These are phyloP conservation scores for Colletotrichum agaves DNA, from an alignment of 2,329 filamentous ascomycete genomes.

Conservation along the genomic window DNA sequence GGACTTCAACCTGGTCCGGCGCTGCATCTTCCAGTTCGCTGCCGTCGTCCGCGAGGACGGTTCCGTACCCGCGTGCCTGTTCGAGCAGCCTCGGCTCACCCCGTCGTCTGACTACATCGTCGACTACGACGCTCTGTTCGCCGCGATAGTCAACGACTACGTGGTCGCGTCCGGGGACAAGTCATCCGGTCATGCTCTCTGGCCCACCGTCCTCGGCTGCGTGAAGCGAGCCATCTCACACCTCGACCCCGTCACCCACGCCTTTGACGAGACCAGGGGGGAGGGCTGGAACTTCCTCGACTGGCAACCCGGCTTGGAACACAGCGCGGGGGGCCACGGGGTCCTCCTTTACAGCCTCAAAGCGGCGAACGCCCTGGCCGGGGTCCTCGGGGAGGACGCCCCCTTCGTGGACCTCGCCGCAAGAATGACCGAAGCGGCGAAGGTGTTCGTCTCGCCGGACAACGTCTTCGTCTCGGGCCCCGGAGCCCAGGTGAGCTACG, in stretches of 20 bases:
- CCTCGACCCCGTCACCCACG: slow-evolving; percentile 39
- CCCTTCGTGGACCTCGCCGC: slow-evolving; percentile 40
- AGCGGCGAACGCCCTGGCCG: slow-evolving; percentile 43
- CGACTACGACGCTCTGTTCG: slow-evolving; percentile 50
- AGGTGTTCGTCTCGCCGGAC: slow-evolving; percentile 38
- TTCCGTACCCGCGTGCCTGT: slow-evolving; percentile 48
- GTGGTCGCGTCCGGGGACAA: slow-evolving; percentile 45
- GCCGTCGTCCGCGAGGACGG: slow-evolving; percentile 46
- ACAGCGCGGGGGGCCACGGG: slow-evolving; percentile 45
- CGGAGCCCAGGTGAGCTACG: slow-evolving; percentile 43
- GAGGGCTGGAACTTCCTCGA: slow-evolving; percentile 47
- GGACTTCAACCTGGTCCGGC: slow-evolving; percentile 47
- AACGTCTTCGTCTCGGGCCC: slow-evolving; percentile 44
- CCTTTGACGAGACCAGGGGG: slow-evolving; percentile 38
- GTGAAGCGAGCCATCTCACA: slow-evolving; percentile 43
- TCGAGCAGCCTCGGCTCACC: slow-evolving; percentile 46
- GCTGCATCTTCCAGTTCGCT: slow-evolving; percentile 50
- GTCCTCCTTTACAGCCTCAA: slow-evolving; percentile 45
- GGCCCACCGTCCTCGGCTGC: slow-evolving; percentile 46
- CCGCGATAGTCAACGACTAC: slow-evolving; percentile 47
- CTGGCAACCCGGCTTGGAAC: slow-evolving; percentile 44
- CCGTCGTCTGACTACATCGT: slow-evolving; percentile 49
- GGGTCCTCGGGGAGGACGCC: slow-evolving; percentile 39
- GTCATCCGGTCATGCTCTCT: slow-evolving; percentile 43
- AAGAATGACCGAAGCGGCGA: slow-evolving; percentile 40